Evolutionary conservation across 2,329 filamentous ascomycete species (phyloP).

Genomic region (Aspergillus pseudoviridinutans): DNA sequence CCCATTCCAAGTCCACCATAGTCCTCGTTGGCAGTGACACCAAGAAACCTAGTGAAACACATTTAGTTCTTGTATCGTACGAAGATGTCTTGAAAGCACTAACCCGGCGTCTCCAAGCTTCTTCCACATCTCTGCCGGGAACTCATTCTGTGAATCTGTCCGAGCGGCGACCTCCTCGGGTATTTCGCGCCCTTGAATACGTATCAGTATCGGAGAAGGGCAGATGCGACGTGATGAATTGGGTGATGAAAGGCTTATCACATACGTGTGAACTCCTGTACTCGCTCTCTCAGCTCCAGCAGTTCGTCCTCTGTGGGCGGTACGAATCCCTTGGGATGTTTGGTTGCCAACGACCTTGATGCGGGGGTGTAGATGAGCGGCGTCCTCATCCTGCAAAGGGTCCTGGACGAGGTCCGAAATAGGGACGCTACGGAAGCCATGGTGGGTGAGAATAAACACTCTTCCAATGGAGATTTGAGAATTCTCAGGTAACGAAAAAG

Average conservation of each 20-base stretch:
- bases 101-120: constrained; percentile 83
- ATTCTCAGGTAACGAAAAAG: not conserved
- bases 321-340: constrained; percentile 62
- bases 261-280: constrained; percentile 75
- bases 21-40: constrained; percentile 88
- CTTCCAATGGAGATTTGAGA: not conserved
- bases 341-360: constrained; percentile 56
- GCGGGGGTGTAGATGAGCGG: constrained; percentile 29
- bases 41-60: constrained; percentile 61
- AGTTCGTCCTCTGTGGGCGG: constrained; percentile 70
- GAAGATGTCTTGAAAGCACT: not conserved
- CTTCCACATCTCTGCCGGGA: constrained; percentile 87
- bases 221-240: not conserved
- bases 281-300: constrained; percentile 73
- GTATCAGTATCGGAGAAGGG: not conserved
- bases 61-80: not conserved
- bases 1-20: constrained; percentile 88
- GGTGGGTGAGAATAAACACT: not conserved
- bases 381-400: constrained; percentile 21
- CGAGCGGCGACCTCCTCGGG: constrained; percentile 73
- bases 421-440: constrained; percentile 34
- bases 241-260: not conserved
- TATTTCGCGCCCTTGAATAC: constrained; percentile 66
- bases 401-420: constrained; percentile 30
- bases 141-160: constrained; percentile 83